phyloP scores from a whole-genome alignment of 495 filamentous ascomycete genomes.

The Aspergillus baeticus region DNA sequence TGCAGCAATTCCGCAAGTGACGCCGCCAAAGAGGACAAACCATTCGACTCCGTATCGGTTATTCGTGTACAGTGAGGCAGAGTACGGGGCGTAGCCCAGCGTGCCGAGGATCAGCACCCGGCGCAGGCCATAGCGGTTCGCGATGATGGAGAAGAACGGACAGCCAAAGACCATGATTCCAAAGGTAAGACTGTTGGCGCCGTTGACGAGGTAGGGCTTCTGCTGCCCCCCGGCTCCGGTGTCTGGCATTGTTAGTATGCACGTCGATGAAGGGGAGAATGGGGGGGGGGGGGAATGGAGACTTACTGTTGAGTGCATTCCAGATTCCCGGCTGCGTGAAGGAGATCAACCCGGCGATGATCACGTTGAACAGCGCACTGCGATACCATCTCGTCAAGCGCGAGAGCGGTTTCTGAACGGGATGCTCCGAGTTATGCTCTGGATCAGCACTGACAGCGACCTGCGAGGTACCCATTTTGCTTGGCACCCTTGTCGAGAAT shows the following conservation, averaged over 20 bases:
- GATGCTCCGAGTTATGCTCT: conserved; percentile 3
- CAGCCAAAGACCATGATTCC: conserved; percentile 14
- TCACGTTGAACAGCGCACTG: conserved; percentile 14
- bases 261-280: too few species aligned
- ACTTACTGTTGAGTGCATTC: conserved; percentile 11
- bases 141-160: conserved; percentile 12
- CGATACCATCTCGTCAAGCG: conserved; percentile 10
- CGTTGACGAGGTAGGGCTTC: conserved; percentile 12
- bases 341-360: conserved; percentile 11
- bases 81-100: conserved; percentile 13
- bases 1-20: conserved; percentile 11
- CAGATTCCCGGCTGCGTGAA: conserved; percentile 12
- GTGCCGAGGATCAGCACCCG: conserved; percentile 10
- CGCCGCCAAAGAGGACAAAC: conserved; percentile 13
- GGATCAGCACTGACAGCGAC: conserved; percentile 1
- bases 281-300: too few species aligned
- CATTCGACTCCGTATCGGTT: conserved; percentile 9
- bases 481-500: too few species aligned
- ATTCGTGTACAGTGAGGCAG: conserved; percentile 6
- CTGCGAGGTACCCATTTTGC: conserved; percentile 5
- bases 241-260: neutral
- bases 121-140: conserved; percentile 8
- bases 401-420: conserved; percentile 2
- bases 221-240: conserved; percentile 10
- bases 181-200: conserved; percentile 12